A percentile compares a stretch with the other conserved stretches of the same genome.
phyloP scores from a whole-genome alignment of 371 early-diverging fungal species.

The Syncephalastrum contaminatum region DNA sequence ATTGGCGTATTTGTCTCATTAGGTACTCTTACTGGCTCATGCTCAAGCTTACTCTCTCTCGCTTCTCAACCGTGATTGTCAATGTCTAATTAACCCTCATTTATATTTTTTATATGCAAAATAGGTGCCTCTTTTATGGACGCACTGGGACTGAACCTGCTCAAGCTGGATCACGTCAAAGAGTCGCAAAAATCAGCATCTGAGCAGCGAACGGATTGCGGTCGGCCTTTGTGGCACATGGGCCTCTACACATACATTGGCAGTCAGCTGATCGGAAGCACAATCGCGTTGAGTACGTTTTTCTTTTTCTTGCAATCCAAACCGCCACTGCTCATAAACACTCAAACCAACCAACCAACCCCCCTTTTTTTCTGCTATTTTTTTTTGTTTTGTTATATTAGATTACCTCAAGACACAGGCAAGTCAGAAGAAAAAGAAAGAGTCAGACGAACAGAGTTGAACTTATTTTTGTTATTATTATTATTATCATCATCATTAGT shows the following conservation, averaged over 20 bases:
- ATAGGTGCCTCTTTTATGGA: slow-evolving; percentile 63
- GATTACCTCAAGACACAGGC: slow-evolving; percentile 71
- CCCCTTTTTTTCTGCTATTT: slow-evolving; percentile 1
- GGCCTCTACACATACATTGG: slow-evolving; percentile 66
- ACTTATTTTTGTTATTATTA: not conserved
- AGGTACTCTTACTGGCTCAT: slow-evolving; percentile 16
- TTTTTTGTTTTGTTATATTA: slow-evolving; percentile 42
- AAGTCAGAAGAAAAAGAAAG: slow-evolving; percentile 11
- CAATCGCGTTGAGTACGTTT: slow-evolving; percentile 64
- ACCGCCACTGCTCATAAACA: not conserved
- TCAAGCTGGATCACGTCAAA: slow-evolving; percentile 68
- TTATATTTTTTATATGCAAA: not conserved
- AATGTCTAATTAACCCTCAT: too few relatives aligned
- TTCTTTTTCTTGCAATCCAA: not conserved
- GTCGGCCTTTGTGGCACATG: slow-evolving; percentile 67
- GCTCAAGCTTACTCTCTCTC: not conserved
- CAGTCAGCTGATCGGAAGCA: slow-evolving; percentile 66
- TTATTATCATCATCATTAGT: slow-evolving; percentile 21
- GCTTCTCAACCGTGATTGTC: not conserved
- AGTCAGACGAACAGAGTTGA: slow-evolving; percentile 8
- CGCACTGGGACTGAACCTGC: slow-evolving; percentile 68
- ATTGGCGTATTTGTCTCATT: slow-evolving; percentile 67
- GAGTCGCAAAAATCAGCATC: slow-evolving; percentile 43
- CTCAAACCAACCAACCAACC: not conserved
- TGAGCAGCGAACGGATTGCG: slow-evolving; percentile 61